A percentile compares a stretch with the other conserved stretches of the same genome.
Conservation (phyloP, 1,284 basidiomycete species). For the Xerocomus amazonicus region DNA sequence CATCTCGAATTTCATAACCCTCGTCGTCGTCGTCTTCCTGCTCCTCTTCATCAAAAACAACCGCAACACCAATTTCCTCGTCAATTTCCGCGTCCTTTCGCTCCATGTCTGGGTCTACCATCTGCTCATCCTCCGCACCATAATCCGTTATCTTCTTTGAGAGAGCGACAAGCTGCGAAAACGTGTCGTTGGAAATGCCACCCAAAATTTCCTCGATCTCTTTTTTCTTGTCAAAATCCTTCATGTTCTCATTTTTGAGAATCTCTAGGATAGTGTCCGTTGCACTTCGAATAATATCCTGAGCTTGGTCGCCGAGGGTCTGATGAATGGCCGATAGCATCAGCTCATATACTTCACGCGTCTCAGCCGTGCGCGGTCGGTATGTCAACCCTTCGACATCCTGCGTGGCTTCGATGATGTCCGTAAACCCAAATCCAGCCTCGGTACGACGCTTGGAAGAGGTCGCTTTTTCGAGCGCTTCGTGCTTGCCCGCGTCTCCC, state of each 20-base stretch:
- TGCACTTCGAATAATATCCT: constrained; percentile 93
- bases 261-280: constrained; percentile 89
- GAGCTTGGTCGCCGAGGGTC: constrained; percentile 89
- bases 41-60: constrained; percentile 95
- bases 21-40: constrained; percentile 88
- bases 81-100: constrained; percentile 81
- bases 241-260: constrained; percentile 86
- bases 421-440: constrained; percentile 72
- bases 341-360: constrained; percentile 91
- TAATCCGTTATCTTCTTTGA: constrained; percentile 98
- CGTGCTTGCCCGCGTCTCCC: constrained; percentile 40
- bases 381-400: constrained; percentile 93
- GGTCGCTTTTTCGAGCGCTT: constrained; percentile 53
- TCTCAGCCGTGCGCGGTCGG: constrained; percentile 90
- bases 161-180: constrained; percentile 83
- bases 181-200: constrained; percentile 68
- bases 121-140: constrained; percentile 78
- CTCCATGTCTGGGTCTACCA: constrained; percentile 72
- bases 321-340: constrained; percentile 83
- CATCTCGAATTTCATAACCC: constrained; percentile 76
- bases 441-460: constrained; percentile 47
- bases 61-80: constrained; percentile 92
- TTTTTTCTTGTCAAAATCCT: constrained; percentile 98
- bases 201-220: constrained; percentile 86
- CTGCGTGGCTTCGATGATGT: constrained; percentile 91